phyloP scores from a whole-genome alignment of 2,329 filamentous ascomycete genomes.

The Colletotrichum neosansevieriae region DNA sequence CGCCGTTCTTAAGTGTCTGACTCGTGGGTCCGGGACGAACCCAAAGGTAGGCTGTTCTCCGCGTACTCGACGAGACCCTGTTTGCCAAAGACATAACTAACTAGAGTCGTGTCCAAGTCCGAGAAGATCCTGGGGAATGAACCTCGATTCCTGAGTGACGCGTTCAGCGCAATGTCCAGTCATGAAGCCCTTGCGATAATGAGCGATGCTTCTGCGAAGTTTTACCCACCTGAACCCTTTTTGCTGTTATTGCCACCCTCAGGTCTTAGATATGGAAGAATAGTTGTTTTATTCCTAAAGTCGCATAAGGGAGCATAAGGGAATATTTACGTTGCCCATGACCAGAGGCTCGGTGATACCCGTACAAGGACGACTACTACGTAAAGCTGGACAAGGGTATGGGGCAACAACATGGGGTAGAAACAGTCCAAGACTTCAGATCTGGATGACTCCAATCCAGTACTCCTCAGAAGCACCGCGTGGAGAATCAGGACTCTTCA shows the following conservation, averaged over 20 bases:
- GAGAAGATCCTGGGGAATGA: constrained; percentile 6
- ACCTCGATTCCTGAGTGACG: not conserved
- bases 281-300: not conserved
- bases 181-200: no score
- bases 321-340: not conserved
- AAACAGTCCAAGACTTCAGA: not conserved
- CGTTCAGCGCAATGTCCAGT: no score
- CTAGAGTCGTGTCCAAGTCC: not conserved
- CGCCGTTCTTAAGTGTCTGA: not conserved
- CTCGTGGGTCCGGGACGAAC: constrained; percentile 4
- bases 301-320: not conserved
- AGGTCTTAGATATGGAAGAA: not conserved
- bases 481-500: not conserved
- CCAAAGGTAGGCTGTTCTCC: constrained; percentile 11
- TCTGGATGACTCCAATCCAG: not conserved
- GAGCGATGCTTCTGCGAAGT: no score
- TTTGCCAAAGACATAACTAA: not conserved
- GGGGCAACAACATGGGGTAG: not conserved
- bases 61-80: not conserved
- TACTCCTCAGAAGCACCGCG: not conserved
- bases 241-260: not conserved
- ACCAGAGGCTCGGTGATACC: not conserved
- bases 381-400: not conserved
- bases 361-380: not conserved
- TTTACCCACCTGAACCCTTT: no score